Base-by-base conservation (phyloP, 768 basidiomycete genomes). In the Suillus tomentosus region DNA sequence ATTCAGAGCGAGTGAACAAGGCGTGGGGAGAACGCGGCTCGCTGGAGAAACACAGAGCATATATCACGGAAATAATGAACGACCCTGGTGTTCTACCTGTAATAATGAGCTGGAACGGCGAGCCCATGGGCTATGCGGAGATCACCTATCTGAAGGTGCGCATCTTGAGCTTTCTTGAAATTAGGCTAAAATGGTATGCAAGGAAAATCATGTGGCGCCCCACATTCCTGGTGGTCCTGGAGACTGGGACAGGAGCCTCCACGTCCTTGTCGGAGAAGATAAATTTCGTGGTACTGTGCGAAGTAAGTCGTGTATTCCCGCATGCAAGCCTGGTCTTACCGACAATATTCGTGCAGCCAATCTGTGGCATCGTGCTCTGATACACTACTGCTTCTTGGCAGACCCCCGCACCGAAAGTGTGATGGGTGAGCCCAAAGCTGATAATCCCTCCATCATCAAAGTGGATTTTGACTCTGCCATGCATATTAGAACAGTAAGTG, bases 71-170 rank as follows among this genome's bases (percentile, higher is more conserved):
- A 1, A 63, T 77, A 8, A 62, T 81, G 50, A 72, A 71, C 5
- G 79, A 85, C 64, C 78, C 79, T 5, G 75, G 76, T 22, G 72
- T 77, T 22, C 47, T 81, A 31, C 77, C 79, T 17, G 67, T 80
- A 13, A 79, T 85, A 64, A 78, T 82, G 71, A 79, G 78, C 62
- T 85, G 84, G 83, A 79, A 84, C 57, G 77, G 71, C 8, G 75
- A 76, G 65, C 62, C 72, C 51, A 74, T 75, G 72, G 83, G 83
- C 5, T 85, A 84, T 60, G 65, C 72, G 13, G 84, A 85, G 65
- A 54, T 82, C n/a, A 75, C 77, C 8, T 83, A 80, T 71, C 68
- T 76, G 58, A 84, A 83, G 76, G 84, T 81, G 64, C 69, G 79
- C 61, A 75, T n/a, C 15, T 48, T 9, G 5, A 34, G 2, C 3